Percentiles rank a stretch among this genome's conserved stretches.
phyloP scores from a whole-genome alignment of 768 basidiomycete genomes.

The Kwoniella sp. region DNA sequence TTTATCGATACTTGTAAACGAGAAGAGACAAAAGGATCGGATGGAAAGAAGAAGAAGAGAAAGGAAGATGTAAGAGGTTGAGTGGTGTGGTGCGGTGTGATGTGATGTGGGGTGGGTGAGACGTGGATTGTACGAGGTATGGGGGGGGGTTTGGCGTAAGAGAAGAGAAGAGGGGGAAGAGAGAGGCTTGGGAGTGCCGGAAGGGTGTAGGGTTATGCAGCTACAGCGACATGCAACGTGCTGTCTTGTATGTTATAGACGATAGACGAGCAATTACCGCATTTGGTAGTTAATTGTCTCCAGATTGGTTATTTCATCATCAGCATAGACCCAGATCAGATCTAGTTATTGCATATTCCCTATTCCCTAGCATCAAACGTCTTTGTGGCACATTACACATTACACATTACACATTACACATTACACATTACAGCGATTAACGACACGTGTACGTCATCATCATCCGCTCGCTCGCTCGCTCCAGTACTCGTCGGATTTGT shows the following conservation, averaged over 20 bases:
- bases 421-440: not conserved
- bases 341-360: slow-evolving; percentile 1
- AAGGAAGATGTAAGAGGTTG: slow-evolving; percentile 5
- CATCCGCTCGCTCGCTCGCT: not conserved
- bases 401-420: not conserved
- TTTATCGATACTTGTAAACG: slow-evolving; percentile 8
- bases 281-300: not conserved
- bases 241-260: too few species aligned
- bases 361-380: not conserved
- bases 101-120: not conserved
- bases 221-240: not conserved
- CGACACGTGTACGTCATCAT: not conserved
- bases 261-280: not conserved
- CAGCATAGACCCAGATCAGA: not conserved
- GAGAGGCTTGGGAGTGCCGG: too few species aligned
- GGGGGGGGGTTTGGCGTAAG: too few species aligned
- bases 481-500: too few species aligned
- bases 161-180: not conserved
- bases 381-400: not conserved
- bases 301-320: not conserved
- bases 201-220: too few species aligned
- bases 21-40: slow-evolving; percentile 3
- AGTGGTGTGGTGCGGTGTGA: slow-evolving; percentile 1
- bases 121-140: too few species aligned
- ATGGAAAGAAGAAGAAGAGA: slow-evolving; percentile 10